Evolutionary conservation across 192 early-diverging fungal genomes (phyloP).

Genomic region (Entophlyctis luteolus): DNA sequence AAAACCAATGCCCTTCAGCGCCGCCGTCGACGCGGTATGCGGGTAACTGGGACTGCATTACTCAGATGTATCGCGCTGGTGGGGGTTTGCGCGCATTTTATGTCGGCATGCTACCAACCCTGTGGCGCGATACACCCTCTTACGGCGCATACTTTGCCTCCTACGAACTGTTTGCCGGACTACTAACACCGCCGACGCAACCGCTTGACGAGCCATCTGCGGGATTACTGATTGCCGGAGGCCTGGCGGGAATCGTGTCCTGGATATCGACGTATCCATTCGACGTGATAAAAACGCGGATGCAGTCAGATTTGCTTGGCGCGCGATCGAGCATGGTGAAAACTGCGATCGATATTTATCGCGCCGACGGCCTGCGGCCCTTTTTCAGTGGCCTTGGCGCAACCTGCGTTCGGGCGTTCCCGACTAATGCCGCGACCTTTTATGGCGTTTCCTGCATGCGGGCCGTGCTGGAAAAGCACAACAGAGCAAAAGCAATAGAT

Average conservation of each 20-base stretch:
- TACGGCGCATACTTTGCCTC: constrained; percentile 54
- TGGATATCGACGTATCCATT: constrained; percentile 51
- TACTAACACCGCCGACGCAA: constrained; percentile 29
- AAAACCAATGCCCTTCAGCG: constrained; percentile 32
- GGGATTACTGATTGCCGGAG: constrained; percentile 44
- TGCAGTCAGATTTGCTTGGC: constrained; percentile 36
- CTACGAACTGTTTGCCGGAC: constrained; percentile 39
- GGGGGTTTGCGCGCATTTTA: constrained; percentile 37
- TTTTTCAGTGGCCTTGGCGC: constrained; percentile 45
- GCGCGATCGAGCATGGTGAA: background rate
- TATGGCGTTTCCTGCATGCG: constrained; percentile 34
- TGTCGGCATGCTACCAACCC: constrained; percentile 34
- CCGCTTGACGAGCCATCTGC: constrained; percentile 29
- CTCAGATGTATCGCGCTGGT: constrained; percentile 28
- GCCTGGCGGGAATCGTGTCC: constrained; percentile 44
- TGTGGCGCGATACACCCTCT: constrained; percentile 44
- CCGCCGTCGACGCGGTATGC: constrained; percentile 9
- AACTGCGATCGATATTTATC: constrained; percentile 22
- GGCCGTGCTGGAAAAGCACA: background rate
- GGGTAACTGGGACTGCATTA: constrained; percentile 42
- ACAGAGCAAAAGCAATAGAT: background rate
- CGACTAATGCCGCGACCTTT: constrained; percentile 53
- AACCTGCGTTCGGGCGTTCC: constrained; percentile 47
- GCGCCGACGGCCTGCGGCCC: constrained; percentile 35
- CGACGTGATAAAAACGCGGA: constrained; percentile 51